These are phyloP conservation scores for Fusarium subtropicale DNA, from an alignment of 2,329 filamentous ascomycete genomes.

Conservation along the genomic window DNA sequence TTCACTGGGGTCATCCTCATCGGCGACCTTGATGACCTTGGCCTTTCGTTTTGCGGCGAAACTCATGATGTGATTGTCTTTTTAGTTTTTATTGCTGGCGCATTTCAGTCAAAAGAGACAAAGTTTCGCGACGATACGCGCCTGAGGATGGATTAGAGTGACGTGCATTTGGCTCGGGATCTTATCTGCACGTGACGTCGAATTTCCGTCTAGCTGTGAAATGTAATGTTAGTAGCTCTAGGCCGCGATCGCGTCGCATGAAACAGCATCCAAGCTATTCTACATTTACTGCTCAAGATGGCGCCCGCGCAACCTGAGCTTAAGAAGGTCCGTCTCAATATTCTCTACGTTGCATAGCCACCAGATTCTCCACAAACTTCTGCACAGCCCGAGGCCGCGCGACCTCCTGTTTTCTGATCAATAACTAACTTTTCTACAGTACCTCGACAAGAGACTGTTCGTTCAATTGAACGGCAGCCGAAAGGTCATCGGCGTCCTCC, in stretches of 20 bases:
- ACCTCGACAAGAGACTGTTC: constrained; percentile 98
- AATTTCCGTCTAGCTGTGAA: constrained; percentile 45
- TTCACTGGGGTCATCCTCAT: constrained; percentile 66
- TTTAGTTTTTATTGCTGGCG: constrained; percentile 5
- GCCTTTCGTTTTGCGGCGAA: constrained; percentile 74
- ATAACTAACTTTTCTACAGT: constrained; percentile 66
- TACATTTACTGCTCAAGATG: constrained; percentile 71
- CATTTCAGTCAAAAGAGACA: constrained; percentile 6
- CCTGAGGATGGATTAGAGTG: constrained; percentile 27
- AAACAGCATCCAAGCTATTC: constrained; percentile 43
- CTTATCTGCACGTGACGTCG: constrained; percentile 63
- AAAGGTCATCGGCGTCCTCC: constrained; percentile 93
- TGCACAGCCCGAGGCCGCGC: neutral
- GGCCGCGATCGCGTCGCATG: constrained; percentile 48
- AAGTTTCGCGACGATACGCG: constrained; percentile 24
- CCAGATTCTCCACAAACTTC: rapidly evolving
- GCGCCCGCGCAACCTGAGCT: constrained; percentile 98
- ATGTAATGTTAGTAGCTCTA: constrained; percentile 33
- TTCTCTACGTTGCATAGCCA: neutral
- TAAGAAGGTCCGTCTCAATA: constrained; percentile 80
- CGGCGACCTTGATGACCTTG: constrained; percentile 78
- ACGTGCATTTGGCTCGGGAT: constrained; percentile 48
- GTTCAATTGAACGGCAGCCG: constrained; percentile 97
- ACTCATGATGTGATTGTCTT: constrained; percentile 57
- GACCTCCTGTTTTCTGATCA: neutral